A percentile compares a stretch with the other conserved stretches of the same genome.
These are phyloP conservation scores for Echium plantagineum DNA, from an alignment of 257 asterid genomes.

Conservation along the genomic window DNA sequence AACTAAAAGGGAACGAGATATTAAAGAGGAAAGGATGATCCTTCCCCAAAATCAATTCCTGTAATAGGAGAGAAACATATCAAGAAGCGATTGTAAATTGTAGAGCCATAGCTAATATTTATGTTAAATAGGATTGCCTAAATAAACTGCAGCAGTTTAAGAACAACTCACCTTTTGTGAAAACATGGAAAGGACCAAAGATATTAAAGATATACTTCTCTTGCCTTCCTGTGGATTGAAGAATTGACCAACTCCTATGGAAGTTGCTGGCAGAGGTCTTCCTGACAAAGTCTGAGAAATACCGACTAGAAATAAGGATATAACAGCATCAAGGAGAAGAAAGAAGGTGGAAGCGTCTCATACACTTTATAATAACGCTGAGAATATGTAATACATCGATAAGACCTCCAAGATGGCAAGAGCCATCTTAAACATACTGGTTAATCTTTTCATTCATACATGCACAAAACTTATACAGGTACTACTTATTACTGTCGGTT, in stretches of 20 bases:
- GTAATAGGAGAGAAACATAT: slow-evolving; percentile 18
- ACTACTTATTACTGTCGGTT: no score
- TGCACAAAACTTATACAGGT: no score
- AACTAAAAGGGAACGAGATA: slow-evolving; percentile 72
- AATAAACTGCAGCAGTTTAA: slow-evolving; percentile 10
- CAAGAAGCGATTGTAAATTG: slow-evolving; percentile 8
- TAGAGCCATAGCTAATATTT: background rate
- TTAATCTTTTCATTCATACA: no score
- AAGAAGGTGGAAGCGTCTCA: no score
- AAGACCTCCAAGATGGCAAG: no score
- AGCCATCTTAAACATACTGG: no score
- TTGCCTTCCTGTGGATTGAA: slow-evolving; percentile 68
- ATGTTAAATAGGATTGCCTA: background rate
- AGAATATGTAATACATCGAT: no score
- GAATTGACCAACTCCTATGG: slow-evolving; percentile 99
- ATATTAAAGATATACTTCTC: slow-evolving; percentile 38
- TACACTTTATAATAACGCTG: no score
- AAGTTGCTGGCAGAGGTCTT: slow-evolving; percentile 92
- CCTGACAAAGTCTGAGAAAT: slow-evolving; percentile 78
- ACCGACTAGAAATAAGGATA: slow-evolving; percentile 15
- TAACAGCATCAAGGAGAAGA: background rate
- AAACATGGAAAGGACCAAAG: slow-evolving; percentile 39
- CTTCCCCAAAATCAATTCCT: slow-evolving; percentile 63
- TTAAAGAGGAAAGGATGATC: slow-evolving; percentile 89
- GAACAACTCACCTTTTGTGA: slow-evolving; percentile 45